phyloP scores from a whole-genome alignment of 2,329 filamentous ascomycete species.

The Monilinia laxa region DNA sequence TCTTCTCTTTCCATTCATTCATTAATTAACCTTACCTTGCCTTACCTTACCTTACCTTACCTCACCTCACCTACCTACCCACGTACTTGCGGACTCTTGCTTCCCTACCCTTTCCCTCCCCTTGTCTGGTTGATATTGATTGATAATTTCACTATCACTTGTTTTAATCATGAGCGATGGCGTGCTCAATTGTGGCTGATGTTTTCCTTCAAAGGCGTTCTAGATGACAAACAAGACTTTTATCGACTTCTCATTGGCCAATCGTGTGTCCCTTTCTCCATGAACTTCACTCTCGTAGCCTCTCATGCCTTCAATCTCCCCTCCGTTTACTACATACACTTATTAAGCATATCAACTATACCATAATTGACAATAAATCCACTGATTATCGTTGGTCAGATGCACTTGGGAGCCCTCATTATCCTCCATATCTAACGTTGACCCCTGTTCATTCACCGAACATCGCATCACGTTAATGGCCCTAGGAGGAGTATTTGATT shows the following conservation, averaged over 20 bases:
- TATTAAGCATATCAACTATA: constrained; percentile 19
- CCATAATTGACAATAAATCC: constrained; percentile 17
- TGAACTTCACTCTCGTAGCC: constrained; percentile 1
- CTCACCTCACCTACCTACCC: too few species aligned
- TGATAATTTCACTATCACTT: constrained; percentile 18
- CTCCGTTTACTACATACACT: constrained; percentile 23
- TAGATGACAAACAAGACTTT: constrained; percentile 23
- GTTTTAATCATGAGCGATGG: constrained; percentile 19
- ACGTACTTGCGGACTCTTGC: too few species aligned
- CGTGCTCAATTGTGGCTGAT: constrained; percentile 23
- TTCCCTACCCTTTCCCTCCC: not conserved
- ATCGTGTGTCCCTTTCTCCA: constrained; percentile 13
- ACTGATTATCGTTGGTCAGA: constrained; percentile 9
- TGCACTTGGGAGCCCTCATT: constrained; percentile 21
- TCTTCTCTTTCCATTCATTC: too few species aligned
- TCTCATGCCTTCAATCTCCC: constrained; percentile 17
- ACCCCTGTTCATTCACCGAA: constrained; percentile 24
- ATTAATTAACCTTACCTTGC: too few species aligned
- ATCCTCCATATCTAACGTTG: constrained; percentile 18
- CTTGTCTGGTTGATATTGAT: constrained; percentile 7
- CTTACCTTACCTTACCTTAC: too few species aligned
- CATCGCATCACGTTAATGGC: constrained; percentile 19
- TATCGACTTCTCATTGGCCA: constrained; percentile 5
- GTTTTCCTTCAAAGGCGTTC: constrained; percentile 21
- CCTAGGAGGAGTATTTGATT: constrained; percentile 16